Percentiles rank a stretch among this genome's conserved stretches.
Conservation (phyloP, 331 rosid species). For the Erythrophleum ivorense region DNA sequence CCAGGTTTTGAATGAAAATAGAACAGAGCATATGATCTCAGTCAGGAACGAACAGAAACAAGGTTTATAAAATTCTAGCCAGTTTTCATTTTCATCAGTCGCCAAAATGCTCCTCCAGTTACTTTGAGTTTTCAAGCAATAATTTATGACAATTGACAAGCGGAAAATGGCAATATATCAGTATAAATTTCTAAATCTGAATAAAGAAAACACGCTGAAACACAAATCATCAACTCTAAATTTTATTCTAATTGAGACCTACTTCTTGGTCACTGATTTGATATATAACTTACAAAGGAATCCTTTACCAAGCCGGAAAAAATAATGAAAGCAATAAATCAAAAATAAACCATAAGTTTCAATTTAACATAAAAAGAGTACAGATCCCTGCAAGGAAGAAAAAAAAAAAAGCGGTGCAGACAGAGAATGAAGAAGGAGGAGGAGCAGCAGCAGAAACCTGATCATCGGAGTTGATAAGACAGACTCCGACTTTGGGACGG, state of each 20-base stretch:
- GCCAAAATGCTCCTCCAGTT: background rate
- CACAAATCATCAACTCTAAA: background rate
- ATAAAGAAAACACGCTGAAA: background rate
- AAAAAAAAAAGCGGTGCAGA: background rate
- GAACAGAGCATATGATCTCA: background rate
- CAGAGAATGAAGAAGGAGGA: background rate
- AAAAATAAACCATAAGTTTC: background rate
- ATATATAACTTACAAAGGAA: background rate
- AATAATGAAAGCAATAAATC: background rate
- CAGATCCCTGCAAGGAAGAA: background rate
- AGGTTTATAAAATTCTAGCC: background rate
- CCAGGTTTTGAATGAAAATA: background rate
- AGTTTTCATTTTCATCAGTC: background rate
- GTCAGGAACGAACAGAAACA: background rate
- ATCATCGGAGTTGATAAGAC: slow-evolving; percentile 82
- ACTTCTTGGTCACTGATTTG: background rate
- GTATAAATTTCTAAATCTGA: background rate
- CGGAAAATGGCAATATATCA: background rate
- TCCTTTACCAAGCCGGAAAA: background rate
- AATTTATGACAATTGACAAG: background rate
- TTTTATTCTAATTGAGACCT: background rate
- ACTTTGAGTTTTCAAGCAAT: background rate
- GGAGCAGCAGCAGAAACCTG: slow-evolving; percentile 52
- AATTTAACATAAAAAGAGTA: background rate
- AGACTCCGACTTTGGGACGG: slow-evolving; percentile 98